Base-by-base conservation (phyloP, 345 rosid genomes). In the Dipteronia dyeriana region DNA sequence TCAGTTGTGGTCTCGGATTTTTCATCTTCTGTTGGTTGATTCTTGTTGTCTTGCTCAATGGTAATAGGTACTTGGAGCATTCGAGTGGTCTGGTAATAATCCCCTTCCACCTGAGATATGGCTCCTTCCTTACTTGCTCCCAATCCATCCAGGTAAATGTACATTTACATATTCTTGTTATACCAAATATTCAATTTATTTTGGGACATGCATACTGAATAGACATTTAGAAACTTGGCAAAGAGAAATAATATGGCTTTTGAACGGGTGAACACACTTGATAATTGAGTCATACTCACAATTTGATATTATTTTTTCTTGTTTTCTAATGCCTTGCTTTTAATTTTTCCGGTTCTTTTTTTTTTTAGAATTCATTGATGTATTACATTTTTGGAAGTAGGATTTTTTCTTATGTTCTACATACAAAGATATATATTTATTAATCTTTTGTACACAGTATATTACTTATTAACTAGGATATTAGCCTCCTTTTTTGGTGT, bases 71-170 rank as follows among this genome's bases (percentile, higher is more conserved):
- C 97, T 95, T 70, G 98, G 99, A 83, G 90, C 83, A 70, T 94
- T 88, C 86, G 99, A 95, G 78, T 95, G 98, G 99, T 88, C 90
- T 79, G 99, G 99, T 70, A 94, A 94, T 82, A 95, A 95, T 85
- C 99, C 98, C 74, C 77, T 95, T 61, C 99, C 99, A 78, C 97
- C 99, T 71, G 99, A 95, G 90, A 93, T 86, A 79, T 95, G 99
- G 98, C 95, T 95, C 82, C 97, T 95, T 81, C 98, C 99, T 26
- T 95, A 92, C 83, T 39, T 75, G 62, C 88, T 94, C 22, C 98
- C 98, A 54, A 20, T 89, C 74, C 99, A 95, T 88, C 98, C 98
- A 87, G 99, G 99, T 93, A 79, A 78, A 75, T 76, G 63, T 78
- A 53, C 45, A 51, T 78, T 68, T 23, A n/a, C 25, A 10, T 47